Evolutionary conservation across 306 rosid genomes (phyloP), one percentile per base, ranked within the genome.

Genomic region (Acacia confusa): DNA sequence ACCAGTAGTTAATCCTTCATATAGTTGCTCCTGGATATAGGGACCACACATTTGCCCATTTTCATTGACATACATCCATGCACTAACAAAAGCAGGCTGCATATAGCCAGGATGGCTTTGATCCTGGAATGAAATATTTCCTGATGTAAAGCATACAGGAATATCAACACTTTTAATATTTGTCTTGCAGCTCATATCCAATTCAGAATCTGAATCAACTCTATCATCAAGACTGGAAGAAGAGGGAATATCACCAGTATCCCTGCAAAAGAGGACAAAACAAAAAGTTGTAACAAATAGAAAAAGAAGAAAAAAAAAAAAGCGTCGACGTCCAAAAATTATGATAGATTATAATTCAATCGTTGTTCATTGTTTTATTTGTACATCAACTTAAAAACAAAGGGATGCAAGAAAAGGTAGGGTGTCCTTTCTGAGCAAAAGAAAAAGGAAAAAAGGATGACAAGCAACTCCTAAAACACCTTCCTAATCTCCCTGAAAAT

Each of bases 11-110:
- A 95, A 82, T 68, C 99, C 99, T 84, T 92, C 94, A 20, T 84
- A 88, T 66, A 95, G 87, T 84, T 95, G 99, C 82, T 90, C 90
- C 86, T 90, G 89, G 69, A 93, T 88, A 78, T 95, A 95, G 38
- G 99, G 99, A 81, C 99, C 99, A 38, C 98, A 95, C 99, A 95
- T 93, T 80, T 93, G 92, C 50, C 94, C 98, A 30, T 84, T 82
- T 81, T 92, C 97, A 75, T 95, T 95, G 70, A 92, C 91, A 84
- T 95, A 95, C 97, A 88, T 93, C 99, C 99, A 95, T 81, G 98
- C 98, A 85, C 91, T 93, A 81, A 85, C 97, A 84, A 80, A 80
- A 84, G 80, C 70, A 82, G 92, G 82, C 36, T 85, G 86, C 73
- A 82, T 82, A 86, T 79, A 87, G 73, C 79, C 86, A 85, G 78